A percentile compares a stretch with the other conserved stretches of the same genome.
Conservation (phyloP, 2,329 filamentous ascomycete genomes). For the Colletotrichum coccodes region DNA sequence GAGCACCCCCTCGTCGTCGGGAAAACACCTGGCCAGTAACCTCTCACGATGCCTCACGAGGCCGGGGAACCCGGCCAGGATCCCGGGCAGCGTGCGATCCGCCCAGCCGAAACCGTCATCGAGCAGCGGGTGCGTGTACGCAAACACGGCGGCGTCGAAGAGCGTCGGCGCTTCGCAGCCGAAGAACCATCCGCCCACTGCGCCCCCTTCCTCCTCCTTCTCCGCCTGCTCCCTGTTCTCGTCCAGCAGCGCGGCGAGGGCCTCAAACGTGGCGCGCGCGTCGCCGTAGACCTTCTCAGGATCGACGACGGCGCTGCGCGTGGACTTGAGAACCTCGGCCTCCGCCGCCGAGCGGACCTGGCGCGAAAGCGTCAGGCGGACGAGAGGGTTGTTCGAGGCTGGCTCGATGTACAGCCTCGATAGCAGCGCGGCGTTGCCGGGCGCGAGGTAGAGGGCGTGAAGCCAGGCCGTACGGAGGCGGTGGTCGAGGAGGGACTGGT, state of each 20-base stretch:
- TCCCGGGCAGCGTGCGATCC: slow-evolving; percentile 67
- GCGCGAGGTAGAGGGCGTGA: slow-evolving; percentile 82
- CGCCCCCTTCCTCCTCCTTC: neutral
- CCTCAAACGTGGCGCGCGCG: slow-evolving; percentile 56
- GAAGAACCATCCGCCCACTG: slow-evolving; percentile 57
- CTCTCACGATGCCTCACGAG: slow-evolving; percentile 62
- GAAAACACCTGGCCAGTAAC: slow-evolving; percentile 39
- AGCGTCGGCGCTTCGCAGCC: slow-evolving; percentile 66
- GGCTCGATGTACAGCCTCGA: slow-evolving; percentile 76
- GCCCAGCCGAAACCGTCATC: slow-evolving; percentile 72
- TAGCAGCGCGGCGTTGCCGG: slow-evolving; percentile 74
- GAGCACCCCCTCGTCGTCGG: slow-evolving; percentile 13
- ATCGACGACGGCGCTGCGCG: slow-evolving; percentile 48
- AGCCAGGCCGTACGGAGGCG: slow-evolving; percentile 90
- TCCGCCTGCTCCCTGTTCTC: slow-evolving; percentile 35
- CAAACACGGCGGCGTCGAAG: slow-evolving; percentile 91
- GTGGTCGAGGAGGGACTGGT: slow-evolving; percentile 80
- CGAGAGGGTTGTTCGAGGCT: slow-evolving; percentile 66
- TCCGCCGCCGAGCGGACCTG: slow-evolving; percentile 80
- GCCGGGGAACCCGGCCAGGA: slow-evolving; percentile 66
- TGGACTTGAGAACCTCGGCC: slow-evolving; percentile 75
- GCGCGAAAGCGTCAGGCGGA: slow-evolving; percentile 70
- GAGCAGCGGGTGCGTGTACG: slow-evolving; percentile 86
- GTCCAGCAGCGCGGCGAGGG: slow-evolving; percentile 55
- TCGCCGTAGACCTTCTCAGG: slow-evolving; percentile 51